A percentile compares a stretch with the other conserved stretches of the same genome.
These are phyloP conservation scores for Pseudogymnoascus sp. DNA, from an alignment of 2,329 filamentous ascomycete species.

Conservation along the genomic window DNA sequence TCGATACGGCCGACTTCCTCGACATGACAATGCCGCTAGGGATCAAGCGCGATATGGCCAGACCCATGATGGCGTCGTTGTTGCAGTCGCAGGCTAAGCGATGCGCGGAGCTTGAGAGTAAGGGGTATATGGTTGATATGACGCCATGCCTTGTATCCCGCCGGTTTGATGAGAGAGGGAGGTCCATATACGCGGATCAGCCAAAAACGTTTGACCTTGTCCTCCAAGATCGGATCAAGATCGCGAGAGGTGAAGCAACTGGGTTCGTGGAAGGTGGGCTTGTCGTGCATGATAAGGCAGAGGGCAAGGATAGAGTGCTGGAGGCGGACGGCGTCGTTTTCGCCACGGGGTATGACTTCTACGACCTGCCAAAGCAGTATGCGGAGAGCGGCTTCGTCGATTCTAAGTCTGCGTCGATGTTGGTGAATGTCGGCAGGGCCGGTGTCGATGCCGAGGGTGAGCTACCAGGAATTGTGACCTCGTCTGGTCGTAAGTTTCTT, in stretches of 20 bases:
- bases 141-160: too few species aligned
- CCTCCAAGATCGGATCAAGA: background rate
- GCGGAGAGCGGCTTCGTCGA: conserved; percentile 6
- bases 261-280: background rate
- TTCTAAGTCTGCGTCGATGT: background rate
- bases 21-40: background rate
- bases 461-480: background rate
- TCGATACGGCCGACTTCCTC: background rate
- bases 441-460: conserved; percentile 7
- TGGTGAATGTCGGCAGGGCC: background rate
- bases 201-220: conserved; percentile 3
- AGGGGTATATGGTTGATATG: too few species aligned
- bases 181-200: background rate
- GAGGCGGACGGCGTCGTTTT: background rate
- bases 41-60: background rate
- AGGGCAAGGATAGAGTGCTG: background rate
- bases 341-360: background rate
- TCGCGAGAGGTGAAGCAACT: background rate
- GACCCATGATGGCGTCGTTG: background rate
- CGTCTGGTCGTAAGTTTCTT: background rate
- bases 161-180: background rate
- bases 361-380: background rate
- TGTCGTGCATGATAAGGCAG: background rate
- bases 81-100: background rate
- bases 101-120: background rate